Base-by-base conservation (phyloP, 805 yeast genomes). In the Teunomyces aglyptinius region DNA sequence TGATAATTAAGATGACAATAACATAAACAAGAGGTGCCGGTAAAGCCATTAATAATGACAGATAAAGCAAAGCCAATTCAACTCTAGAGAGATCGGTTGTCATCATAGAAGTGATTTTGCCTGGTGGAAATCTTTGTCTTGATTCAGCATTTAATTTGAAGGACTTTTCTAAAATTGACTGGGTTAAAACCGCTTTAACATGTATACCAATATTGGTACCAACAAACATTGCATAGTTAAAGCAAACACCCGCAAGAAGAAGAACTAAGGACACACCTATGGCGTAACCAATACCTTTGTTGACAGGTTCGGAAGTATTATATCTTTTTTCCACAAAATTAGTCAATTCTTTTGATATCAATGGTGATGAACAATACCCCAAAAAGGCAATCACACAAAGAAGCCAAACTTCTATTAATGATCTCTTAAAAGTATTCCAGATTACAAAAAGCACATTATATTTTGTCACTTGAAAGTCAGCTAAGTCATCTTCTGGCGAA, bases 21-120 rank as follows among this genome's bases (percentile, higher is more conserved):
- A 56, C 48, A 10, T 54, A 49, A 8, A 35, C 43, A 6, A 51
- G 16, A 2, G 55, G 44, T n/a, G 51, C 13, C 2, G 53, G 54
- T 29, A 56, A 49, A 5, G 50, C 16, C 19, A 46, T 19, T 16
- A 52, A 29, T 6, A 46, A 46, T 2, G 53, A 54, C 22, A 46
- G 38, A 31, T 44, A 48, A 5, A 50, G 50, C 10, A 51, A 12
- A 1, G 55, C 51, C 12, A 43, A 35, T 22, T 52, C 56, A 15
- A 57, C 41, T 32, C 57, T 43, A n/a, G 57, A 48, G 1, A 51
- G 29, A 41, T 57, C 60, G 5, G 58, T 46, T 11, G 53, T 48
- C 16, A 56, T 34, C 41, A 57, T 42, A 11, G 57, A 48, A 5
- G 54, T 53, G 31, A 56, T 46, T 15, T 45, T 49, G 8, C 54